These are phyloP conservation scores for Podila horticola DNA, from an alignment of 192 early-diverging fungal species.

Conservation along the genomic window DNA sequence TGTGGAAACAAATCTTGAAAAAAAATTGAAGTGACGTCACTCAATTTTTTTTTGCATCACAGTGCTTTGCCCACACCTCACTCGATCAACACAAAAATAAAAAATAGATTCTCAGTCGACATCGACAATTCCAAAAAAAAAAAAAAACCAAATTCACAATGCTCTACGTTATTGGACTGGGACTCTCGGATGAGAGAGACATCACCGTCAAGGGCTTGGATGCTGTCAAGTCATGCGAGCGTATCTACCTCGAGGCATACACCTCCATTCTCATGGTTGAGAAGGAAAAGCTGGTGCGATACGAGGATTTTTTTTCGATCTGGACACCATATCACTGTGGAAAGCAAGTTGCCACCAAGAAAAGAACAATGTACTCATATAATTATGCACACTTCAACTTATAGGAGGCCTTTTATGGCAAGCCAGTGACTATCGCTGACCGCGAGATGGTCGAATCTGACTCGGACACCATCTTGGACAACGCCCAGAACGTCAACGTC, in stretches of 20 bases:
- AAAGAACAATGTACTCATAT: background rate
- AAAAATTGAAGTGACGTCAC: no score
- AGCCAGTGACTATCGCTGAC: slow-evolving; percentile 88
- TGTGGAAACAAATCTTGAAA: no score
- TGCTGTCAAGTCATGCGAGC: slow-evolving; percentile 85
- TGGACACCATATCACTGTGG: background rate
- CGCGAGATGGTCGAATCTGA: slow-evolving; percentile 97
- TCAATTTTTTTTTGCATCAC: no score
- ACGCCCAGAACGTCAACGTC: slow-evolving; percentile 90
- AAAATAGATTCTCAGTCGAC: background rate
- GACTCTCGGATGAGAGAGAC: slow-evolving; percentile 95
- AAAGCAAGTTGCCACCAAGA: background rate
- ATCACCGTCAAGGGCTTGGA: slow-evolving; percentile 97
- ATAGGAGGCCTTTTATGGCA: slow-evolving; percentile 90
- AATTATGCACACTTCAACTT: background rate
- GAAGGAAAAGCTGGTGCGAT: slow-evolving; percentile 76
- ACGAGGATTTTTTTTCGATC: background rate
- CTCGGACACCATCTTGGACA: slow-evolving; percentile 87
- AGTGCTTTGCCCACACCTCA: background rate
- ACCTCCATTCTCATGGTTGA: slow-evolving; percentile 93
- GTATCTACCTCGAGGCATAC: slow-evolving; percentile 96
- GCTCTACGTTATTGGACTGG: slow-evolving; percentile 92
- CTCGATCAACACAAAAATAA: background rate
- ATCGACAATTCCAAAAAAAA: background rate
- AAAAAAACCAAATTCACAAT: slow-evolving; percentile 43